Evolutionary conservation across 305 asterid species (phyloP), one percentile per base, ranked within the genome.

Genomic region (Rubia tinctorum): DNA sequence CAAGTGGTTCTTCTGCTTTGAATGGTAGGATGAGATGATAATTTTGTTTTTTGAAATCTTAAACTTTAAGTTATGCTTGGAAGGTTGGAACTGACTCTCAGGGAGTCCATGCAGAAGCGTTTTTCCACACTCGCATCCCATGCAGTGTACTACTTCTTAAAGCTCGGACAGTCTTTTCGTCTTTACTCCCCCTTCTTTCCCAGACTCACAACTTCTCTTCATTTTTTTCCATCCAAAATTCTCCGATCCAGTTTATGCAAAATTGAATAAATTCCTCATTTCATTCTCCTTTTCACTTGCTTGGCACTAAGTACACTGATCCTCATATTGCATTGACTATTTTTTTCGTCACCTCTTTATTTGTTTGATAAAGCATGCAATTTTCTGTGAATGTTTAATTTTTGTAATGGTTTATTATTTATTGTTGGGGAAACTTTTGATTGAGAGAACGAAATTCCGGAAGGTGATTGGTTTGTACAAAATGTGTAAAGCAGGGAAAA

Each of bases 41-140:
- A 13, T 66, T 40, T 40, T 2, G 51, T 66, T 39, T 1, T 18
- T 25, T 34, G 18, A 34, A 49, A n/a, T 17, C 43, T 17, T 34
- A 20, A 47, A 61, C 7, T n/a, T 4, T 15, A 25, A 5, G 71
- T 68, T 70, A 25, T 75, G 69, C 64, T 61, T 34, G 74, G 68
- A 77, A 95, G 99, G 92, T 77, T 95, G 99, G 96, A 90, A 37
- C 87, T 95, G 84, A 87, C 94, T 10, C 87, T 92, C 66, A 75
- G 90, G 75, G 97, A 95, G 83, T 92, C 97, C 68, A 78, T 88
- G 40, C 7, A 37, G 5, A 37, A 37, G 2, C 5, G 7, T 1
- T 37, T 6, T 37, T 14, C n/a, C n/a, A 49, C 56, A 49, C 11
- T 47, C 55, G 15, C 12, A 45, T 47, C 40, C 7, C 40, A 37